A percentile compares a stretch with the other conserved stretches of the same genome.
These are phyloP conservation scores for Tetrahymena malaccensis DNA, from an alignment of 73 alveolate genomes.

Conservation along the genomic window DNA sequence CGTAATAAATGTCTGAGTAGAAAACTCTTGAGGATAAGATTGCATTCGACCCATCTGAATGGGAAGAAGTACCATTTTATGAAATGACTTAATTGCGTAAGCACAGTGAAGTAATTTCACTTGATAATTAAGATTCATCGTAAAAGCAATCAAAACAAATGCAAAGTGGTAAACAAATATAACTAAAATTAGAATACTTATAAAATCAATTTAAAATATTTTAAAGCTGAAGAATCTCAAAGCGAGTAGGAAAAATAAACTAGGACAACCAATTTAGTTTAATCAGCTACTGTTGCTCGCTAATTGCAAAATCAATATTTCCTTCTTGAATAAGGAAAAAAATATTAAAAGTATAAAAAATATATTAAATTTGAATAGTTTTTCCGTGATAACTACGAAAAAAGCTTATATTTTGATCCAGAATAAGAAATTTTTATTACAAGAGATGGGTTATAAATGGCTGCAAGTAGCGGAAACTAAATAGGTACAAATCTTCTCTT, in stretches of 20 bases:
- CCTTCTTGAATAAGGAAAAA: neutral
- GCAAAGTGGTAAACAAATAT: neutral
- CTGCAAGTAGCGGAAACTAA: neutral
- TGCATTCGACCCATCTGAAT: neutral
- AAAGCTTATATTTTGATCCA: neutral
- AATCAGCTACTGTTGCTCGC: neutral
- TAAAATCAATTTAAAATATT: neutral
- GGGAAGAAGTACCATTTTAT: neutral
- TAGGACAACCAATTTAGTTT: neutral
- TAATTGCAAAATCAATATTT: neutral
- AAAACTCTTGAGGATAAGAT: neutral
- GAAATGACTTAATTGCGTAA: neutral
- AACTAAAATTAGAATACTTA: neutral
- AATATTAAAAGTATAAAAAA: neutral
- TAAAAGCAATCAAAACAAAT: neutral
- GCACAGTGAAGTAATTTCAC: neutral
- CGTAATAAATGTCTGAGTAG: neutral
- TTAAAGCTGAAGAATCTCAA: neutral
- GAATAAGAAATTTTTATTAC: neutral
- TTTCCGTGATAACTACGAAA: neutral
- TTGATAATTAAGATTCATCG: neutral
- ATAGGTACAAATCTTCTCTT: neutral
- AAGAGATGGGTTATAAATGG: neutral
- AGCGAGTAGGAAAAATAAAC: neutral
- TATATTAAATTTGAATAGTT: neutral